Percentiles rank a stretch among this genome's conserved stretches.
Evolutionary conservation across 805 yeast species (phyloP).

Genomic region (Wickerhamiella nectarea): DNA sequence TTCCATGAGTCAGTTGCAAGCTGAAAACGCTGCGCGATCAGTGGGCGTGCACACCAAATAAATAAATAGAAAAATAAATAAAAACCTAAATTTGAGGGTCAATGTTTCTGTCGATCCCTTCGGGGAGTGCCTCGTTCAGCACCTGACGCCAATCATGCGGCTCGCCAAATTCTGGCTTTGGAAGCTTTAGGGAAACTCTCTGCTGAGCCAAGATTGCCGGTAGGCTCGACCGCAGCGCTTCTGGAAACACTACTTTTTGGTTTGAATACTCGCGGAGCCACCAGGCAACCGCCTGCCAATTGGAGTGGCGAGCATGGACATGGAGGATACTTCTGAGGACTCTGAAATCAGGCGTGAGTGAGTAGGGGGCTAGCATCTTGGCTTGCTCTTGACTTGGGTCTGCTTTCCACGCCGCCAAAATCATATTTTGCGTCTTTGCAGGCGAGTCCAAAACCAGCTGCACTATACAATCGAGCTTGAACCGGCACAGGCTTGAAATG

Average conservation of each 20-base stretch:
- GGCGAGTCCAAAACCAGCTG: neutral
- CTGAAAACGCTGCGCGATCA: too few species aligned
- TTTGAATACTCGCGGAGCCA: neutral
- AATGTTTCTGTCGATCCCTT: neutral
- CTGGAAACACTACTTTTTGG: neutral
- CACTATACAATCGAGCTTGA: neutral
- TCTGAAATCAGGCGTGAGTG: neutral
- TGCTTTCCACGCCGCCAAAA: neutral
- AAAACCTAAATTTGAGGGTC: neutral
- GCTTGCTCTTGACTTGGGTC: neutral
- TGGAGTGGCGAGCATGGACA: neutral
- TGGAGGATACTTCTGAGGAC: neutral
- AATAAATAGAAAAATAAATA: neutral
- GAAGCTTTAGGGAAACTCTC: neutral
- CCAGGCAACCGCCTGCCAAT: neutral
- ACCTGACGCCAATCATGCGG: neutral
- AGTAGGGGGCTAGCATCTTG: neutral
- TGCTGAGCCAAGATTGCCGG: neutral
- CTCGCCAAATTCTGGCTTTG: neutral
- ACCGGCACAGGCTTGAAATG: neutral
- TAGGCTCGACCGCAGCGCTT: neutral
- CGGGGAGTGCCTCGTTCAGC: neutral
- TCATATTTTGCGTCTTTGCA: neutral
- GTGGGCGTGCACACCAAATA: too few species aligned
- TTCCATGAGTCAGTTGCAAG: neutral